Conservation (phyloP, 257 asterid genomes). For the Perilla frutescens region DNA sequence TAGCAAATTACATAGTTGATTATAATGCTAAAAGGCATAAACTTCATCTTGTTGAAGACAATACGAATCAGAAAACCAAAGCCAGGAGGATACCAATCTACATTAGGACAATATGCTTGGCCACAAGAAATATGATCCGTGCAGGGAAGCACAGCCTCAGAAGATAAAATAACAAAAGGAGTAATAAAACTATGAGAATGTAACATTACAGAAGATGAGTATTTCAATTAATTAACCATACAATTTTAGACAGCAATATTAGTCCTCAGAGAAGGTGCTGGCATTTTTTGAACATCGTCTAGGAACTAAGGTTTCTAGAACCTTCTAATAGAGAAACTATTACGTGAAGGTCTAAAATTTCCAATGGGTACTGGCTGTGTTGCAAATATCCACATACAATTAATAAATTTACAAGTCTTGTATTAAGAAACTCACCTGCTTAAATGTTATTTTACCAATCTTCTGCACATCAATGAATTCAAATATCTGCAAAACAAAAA, state of each 20-base stretch:
- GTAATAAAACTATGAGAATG: neutral
- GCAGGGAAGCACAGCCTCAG: neutral
- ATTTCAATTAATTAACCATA: neutral
- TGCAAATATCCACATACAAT: slow-evolving; percentile 20
- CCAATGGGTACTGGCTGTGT: neutral
- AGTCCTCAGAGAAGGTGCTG: neutral
- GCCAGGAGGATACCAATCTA: neutral
- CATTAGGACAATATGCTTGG: neutral
- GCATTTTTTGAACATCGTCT: no score
- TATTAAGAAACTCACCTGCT: slow-evolving; percentile 60
- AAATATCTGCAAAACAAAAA: slow-evolving; percentile 64
- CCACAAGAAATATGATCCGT: neutral
- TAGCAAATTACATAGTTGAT: neutral
- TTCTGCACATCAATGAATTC: slow-evolving; percentile 74
- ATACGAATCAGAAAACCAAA: neutral
- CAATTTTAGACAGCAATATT: neutral
- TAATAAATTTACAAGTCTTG: neutral
- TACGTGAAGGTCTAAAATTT: neutral
- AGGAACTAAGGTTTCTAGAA: neutral
- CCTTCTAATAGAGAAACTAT: slow-evolving; percentile 1
- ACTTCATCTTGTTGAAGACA: slow-evolving; percentile 12
- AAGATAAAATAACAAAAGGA: neutral
- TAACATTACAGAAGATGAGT: neutral
- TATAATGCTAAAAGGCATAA: neutral
- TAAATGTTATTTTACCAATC: slow-evolving; percentile 77